Base-by-base conservation (phyloP, 805 yeast genomes). In the Metschnikowia rubicola region DNA sequence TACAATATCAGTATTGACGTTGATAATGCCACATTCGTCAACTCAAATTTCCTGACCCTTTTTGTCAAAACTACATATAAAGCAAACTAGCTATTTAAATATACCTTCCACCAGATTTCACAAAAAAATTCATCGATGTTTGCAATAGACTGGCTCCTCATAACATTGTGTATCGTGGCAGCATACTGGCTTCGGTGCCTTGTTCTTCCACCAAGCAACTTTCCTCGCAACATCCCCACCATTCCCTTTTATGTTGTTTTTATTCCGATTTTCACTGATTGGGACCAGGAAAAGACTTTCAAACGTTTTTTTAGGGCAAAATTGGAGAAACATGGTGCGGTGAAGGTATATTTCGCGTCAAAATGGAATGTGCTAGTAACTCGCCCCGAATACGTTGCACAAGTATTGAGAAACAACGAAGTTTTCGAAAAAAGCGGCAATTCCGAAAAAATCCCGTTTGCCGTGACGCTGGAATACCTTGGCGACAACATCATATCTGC, bases 401-500 rank as follows among this genome's bases (percentile, higher is more conserved):
- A 75, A 44, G 58, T 80, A 8, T 70, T 80, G 50, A 74, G 68
- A 53, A 69, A 78, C 43, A 83, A 80, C 47, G 66, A 71, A 15
- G 60, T 70, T 1, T 81, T 71, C 61, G 80, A 78, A 4, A 81
- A 81, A 51, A 78, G 83, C 56, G 86, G 86, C 0, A 81, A 81
- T 47, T 82, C 79, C 17, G 69, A 72, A 47, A 81, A 81, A 56
- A 78, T 79, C 15, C 84, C 84, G 0, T 67, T 76, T 47, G 71
- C 83, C 7, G 78, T 79, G 8, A 55, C 80, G 29, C 73, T 83
- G 1, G 66, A 70, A 3, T 81, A 80, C 50, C 77, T 84, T 1
- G 86, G 86, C 0, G 84, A 80, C 45, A 80, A 81, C 53, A 70
- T 81, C 3, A 80, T 81, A 17, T 79, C 84, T 52, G 77, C 84